Base-by-base conservation (phyloP, 495 filamentous ascomycete genomes). In the Glonium stellatum region DNA sequence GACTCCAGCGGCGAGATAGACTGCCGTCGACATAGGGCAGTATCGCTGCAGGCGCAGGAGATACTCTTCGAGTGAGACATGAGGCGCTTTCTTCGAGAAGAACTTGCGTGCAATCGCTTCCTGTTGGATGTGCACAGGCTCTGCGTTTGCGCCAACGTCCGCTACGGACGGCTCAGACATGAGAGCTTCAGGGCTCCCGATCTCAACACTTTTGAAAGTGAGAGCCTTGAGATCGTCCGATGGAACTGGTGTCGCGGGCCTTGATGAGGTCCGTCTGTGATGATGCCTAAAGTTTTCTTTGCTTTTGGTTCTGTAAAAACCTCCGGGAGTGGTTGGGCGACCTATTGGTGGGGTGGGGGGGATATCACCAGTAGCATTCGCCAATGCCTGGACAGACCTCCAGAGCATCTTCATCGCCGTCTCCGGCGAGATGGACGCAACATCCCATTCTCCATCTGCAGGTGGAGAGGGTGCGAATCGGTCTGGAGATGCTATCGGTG, bases 21-120 rank as follows among this genome's bases (percentile, higher is more conserved):
- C 95, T 15, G 84, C 92, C 1, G 93, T 92, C n/a, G 90, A 95
- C 83, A 97, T 87, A 21, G 95, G 92, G 64, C 93, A 98, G 71
- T 85, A 97, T 39, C 78, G 79, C 70, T 97, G 92, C 51, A 97
- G 82, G 47, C 93, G 88, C 61, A 84, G 73, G 19, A 97, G 79
- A 71, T 98, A 98, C 50, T 95, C 87, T 64, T 87, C 84, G 48
- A 97, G 76, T 10, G 86, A 76, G 55, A 97, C 89, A 1, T 84
- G 81, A 10, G 93, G 93, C 0, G 87, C 83, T 37, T 83, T 80
- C 68, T 93, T 95, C 22, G 88, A 92, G 72, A 92, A 92, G 74
- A 98, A 98, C 59, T 93, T 90, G 31, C 89, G 84, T 11, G 87
- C 87, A 53, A 97, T 85, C 57, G 90, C 86, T 57, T 81, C 82